These are phyloP conservation scores for Elsinoe batatas DNA, from an alignment of 2,329 filamentous ascomycete genomes.

Conservation along the genomic window DNA sequence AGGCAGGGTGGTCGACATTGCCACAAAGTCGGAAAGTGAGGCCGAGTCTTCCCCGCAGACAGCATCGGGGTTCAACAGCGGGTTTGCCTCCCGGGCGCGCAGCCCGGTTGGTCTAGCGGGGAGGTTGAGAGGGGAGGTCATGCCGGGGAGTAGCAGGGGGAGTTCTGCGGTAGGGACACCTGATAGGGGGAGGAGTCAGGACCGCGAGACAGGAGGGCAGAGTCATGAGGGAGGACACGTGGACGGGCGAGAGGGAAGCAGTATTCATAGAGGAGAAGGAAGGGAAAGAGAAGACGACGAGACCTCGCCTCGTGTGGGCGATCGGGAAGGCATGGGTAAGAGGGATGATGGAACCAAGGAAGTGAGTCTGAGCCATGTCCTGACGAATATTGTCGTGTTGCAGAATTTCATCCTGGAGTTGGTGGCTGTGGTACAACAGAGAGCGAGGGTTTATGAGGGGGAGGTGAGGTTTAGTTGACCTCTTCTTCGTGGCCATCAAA, in stretches of 20 bases:
- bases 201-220: neutral
- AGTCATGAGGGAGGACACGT: neutral
- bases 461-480: conserved; percentile 32
- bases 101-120: conserved; percentile 10
- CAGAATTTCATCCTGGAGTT: conserved; percentile 43
- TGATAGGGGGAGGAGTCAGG: neutral
- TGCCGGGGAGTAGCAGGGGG: conserved; percentile 22
- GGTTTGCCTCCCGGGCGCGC: neutral
- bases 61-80: neutral
- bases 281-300: conserved; percentile 6
- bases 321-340: conserved; percentile 18
- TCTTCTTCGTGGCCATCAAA: neutral
- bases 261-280: neutral
- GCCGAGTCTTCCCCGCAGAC: too few relatives aligned
- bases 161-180: neutral
- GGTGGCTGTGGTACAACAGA: conserved; percentile 38
- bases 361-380: conserved; percentile 39
- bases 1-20: conserved; percentile 1
- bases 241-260: neutral
- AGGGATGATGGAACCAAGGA: conserved; percentile 26
- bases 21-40: neutral
- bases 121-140: conserved; percentile 19
- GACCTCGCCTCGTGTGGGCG: neutral
- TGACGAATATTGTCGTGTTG: conserved; percentile 42
- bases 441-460: conserved; percentile 36